phyloP scores from a whole-genome alignment of 768 basidiomycete genomes.

The Suillus placidus region DNA sequence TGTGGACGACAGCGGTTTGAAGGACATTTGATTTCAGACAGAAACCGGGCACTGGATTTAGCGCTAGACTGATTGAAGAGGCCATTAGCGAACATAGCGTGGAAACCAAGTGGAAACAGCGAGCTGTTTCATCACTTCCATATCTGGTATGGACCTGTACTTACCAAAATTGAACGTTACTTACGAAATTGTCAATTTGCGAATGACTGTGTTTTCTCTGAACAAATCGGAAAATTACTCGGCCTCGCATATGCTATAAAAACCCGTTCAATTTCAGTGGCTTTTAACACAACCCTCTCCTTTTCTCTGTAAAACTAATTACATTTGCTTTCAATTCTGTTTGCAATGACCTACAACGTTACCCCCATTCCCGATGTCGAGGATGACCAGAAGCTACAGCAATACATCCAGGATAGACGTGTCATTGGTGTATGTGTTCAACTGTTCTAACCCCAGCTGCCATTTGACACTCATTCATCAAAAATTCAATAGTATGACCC shows the following conservation, averaged over 20 bases:
- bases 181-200: neutral
- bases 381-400: conserved; percentile 62
- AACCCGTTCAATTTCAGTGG: neutral
- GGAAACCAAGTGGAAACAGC: conserved; percentile 2
- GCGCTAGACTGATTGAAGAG: conserved; percentile 32
- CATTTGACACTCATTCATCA: conserved; percentile 17
- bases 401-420: conserved; percentile 80
- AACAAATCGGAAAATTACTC: conserved; percentile 9
- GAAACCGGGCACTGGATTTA: conserved; percentile 68
- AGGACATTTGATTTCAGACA: conserved; percentile 63
- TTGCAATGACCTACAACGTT: conserved; percentile 41
- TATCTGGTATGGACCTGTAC: neutral
- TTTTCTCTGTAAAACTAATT: neutral
- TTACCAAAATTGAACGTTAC: neutral
- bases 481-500: conserved; percentile 76
- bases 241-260: conserved; percentile 7
- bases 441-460: neutral
- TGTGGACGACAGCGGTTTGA: conserved; percentile 38
- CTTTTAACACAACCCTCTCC: no score
- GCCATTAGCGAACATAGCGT: conserved; percentile 9
- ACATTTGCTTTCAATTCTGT: neutral
- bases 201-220: conserved; percentile 6
- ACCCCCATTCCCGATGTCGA: conserved; percentile 67
- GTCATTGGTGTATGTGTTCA: conserved; percentile 67
- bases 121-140: neutral